phyloP scores from a whole-genome alignment of 2,329 filamentous ascomycete genomes.

The Nemania diffusa region DNA sequence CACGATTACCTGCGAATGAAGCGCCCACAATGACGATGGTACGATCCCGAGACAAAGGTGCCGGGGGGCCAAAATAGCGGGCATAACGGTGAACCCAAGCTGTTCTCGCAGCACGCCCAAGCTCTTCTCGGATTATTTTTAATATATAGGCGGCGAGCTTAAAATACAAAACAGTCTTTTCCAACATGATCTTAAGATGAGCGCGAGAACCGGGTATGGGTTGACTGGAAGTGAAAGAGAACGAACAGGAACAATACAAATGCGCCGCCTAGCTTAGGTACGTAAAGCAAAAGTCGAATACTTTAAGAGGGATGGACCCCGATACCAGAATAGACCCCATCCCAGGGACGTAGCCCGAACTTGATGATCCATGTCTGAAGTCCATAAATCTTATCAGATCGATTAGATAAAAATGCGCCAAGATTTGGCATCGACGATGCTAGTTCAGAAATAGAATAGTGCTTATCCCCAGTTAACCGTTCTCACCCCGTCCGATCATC shows the following conservation, averaged over 20 bases:
- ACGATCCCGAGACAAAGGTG: not conserved
- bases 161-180: slow-evolving; percentile 9
- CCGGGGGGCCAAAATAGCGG: not conserved
- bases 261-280: no score
- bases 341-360: no score
- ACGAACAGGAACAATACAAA: not conserved
- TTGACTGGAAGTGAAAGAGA: not conserved
- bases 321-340: not conserved
- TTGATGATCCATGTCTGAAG: not conserved
- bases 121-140: slow-evolving; percentile 10
- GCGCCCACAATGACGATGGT: slow-evolving; percentile 18
- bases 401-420: slow-evolving; percentile 1
- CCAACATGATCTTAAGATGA: not conserved
- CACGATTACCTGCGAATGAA: slow-evolving; percentile 20
- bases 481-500: not conserved
- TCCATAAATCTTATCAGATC: slow-evolving; percentile 7
- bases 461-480: not conserved
- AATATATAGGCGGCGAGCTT: slow-evolving; percentile 14
- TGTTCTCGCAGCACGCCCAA: slow-evolving; percentile 8
- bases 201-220: not conserved
- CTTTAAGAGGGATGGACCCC: not conserved
- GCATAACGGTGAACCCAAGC: slow-evolving; percentile 1
- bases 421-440: not conserved
- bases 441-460: not conserved
- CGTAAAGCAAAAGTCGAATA: not conserved